phyloP scores from a whole-genome alignment of 1,284 basidiomycete genomes.

The Cryptococcus neoformans region DNA sequence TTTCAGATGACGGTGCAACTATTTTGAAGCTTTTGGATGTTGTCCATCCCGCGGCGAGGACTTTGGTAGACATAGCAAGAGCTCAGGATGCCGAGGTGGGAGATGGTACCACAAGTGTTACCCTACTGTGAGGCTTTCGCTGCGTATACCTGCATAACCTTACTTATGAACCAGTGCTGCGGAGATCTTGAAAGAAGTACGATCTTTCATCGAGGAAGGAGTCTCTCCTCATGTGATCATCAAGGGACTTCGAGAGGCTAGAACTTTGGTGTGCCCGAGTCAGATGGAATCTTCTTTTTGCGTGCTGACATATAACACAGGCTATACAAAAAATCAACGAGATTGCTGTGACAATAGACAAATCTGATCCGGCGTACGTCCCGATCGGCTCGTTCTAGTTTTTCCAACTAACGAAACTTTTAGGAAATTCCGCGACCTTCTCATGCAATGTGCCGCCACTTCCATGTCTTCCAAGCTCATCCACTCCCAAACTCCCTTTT shows the following conservation, averaged over 20 bases:
- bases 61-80: slow-evolving; percentile 94
- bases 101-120: slow-evolving; percentile 96
- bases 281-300: not conserved
- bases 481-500: slow-evolving; percentile 98
- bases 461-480: slow-evolving; percentile 99
- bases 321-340: slow-evolving; percentile 83
- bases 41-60: slow-evolving; percentile 94
- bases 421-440: slow-evolving; percentile 87
- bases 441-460: slow-evolving; percentile 95
- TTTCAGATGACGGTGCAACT: slow-evolving; percentile 84
- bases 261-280: slow-evolving; percentile 65
- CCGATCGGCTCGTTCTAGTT: not conserved
- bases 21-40: slow-evolving; percentile 97
- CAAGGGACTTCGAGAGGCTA: slow-evolving; percentile 89
- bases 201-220: slow-evolving; percentile 91
- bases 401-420: slow-evolving; percentile 2
- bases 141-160: not conserved
- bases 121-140: slow-evolving; percentile 58
- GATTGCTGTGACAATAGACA: slow-evolving; percentile 88
- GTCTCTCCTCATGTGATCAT: slow-evolving; percentile 97
- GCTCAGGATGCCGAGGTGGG: slow-evolving; percentile 99
- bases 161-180: slow-evolving; percentile 58
- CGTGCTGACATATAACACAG: slow-evolving; percentile 49
- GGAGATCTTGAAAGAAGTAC: slow-evolving; percentile 90
- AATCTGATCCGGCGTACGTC: slow-evolving; percentile 79